Percentiles rank a stretch among this genome's conserved stretches.
phyloP scores from a whole-genome alignment of 306 rosid genomes.

The Cucumis melo region DNA sequence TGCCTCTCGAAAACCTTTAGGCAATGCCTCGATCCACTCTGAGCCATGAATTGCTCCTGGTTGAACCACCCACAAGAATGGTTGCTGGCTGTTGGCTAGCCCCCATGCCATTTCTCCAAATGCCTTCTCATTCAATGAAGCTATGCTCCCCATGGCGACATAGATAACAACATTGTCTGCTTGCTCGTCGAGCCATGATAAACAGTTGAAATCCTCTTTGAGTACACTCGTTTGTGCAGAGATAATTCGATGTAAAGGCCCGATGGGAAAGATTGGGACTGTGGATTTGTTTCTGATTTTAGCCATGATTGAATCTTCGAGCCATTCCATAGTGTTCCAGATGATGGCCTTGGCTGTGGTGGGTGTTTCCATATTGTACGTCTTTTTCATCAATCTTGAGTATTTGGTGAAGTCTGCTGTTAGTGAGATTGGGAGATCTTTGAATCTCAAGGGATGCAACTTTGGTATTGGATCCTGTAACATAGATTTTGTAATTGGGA shows the following conservation, averaged over 20 bases:
- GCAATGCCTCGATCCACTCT: constrained; percentile 41
- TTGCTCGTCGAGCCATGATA: constrained; percentile 38
- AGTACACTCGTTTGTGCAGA: constrained; percentile 20
- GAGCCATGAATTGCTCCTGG: constrained; percentile 37
- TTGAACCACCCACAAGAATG: constrained; percentile 54
- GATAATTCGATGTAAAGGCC: constrained; percentile 40
- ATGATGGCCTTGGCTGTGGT: constrained; percentile 32
- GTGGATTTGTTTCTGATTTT: not conserved
- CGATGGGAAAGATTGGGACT: constrained; percentile 42
- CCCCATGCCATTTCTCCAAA: constrained; percentile 61
- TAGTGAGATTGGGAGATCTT: constrained; percentile 31
- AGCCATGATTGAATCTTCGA: constrained; percentile 13
- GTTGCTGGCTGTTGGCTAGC: constrained; percentile 38
- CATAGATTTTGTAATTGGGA: constrained; percentile 14
- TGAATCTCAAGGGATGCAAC: constrained; percentile 36
- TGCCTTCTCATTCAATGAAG: constrained; percentile 16
- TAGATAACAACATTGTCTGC: constrained; percentile 29
- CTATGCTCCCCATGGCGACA: constrained; percentile 54
- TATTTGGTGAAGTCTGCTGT: not conserved
- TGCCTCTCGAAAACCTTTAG: constrained; percentile 23
- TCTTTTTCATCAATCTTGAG: not conserved
- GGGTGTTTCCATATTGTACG: constrained; percentile 13
- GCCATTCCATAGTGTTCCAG: constrained; percentile 48
- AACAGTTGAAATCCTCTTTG: constrained; percentile 25
- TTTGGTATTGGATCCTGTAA: constrained; percentile 28